Evolutionary conservation across 495 filamentous ascomycete species (phyloP).

Genomic region (Oidiodendron maius): DNA sequence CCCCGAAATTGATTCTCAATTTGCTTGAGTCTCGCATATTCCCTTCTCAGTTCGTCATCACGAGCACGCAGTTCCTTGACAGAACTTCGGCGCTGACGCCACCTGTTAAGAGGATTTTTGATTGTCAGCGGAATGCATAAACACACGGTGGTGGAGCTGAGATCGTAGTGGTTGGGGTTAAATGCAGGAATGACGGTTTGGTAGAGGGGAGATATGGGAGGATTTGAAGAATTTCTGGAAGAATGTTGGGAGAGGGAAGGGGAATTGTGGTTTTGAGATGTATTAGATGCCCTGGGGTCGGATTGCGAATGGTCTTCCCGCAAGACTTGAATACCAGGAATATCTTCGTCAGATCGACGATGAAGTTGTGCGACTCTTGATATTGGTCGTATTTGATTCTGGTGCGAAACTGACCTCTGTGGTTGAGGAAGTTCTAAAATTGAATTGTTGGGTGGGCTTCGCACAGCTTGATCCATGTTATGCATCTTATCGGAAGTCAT

Average conservation of each 20-base stretch:
- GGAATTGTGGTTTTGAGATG: no score
- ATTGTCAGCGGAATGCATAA: background rate
- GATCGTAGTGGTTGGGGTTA: background rate
- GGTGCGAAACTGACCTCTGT: no score
- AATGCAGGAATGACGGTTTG: background rate
- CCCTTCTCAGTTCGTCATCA: background rate
- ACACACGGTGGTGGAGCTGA: background rate
- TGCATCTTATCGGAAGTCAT: no score
- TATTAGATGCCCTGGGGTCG: no score
- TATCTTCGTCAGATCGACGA: no score
- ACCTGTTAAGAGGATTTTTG: background rate
- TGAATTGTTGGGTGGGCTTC: no score
- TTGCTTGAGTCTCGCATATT: background rate
- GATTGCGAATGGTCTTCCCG: no score
- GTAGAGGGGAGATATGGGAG: background rate
- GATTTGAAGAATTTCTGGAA: background rate
- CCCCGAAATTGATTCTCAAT: background rate
- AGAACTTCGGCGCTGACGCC: background rate
- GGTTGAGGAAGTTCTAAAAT: no score
- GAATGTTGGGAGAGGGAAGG: background rate
- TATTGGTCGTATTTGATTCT: no score
- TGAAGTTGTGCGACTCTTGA: no score
- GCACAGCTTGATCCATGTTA: no score
- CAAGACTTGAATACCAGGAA: no score
- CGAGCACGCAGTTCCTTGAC: background rate